A percentile compares a stretch with the other conserved stretches of the same genome.
Conservation (phyloP, 257 asterid species). For the Solanum chilense region DNA sequence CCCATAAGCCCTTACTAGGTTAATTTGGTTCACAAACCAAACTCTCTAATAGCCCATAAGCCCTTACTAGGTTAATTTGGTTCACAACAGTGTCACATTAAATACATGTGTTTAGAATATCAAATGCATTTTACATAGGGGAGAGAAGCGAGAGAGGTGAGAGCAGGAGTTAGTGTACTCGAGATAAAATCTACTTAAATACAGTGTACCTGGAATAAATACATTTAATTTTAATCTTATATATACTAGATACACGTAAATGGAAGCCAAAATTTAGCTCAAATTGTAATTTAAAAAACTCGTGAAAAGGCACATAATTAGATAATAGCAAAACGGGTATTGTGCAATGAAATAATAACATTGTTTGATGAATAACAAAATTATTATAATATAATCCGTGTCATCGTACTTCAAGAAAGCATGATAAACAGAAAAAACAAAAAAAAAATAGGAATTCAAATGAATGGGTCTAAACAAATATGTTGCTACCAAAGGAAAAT, state of each 20-base stretch:
- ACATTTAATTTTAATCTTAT: background rate
- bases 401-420: background rate
- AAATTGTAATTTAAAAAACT: background rate
- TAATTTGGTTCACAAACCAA: too few species aligned
- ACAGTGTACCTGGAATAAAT: too few species aligned
- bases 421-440: too few species aligned
- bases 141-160: background rate
- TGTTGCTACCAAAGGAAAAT: background rate
- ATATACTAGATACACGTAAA: background rate
- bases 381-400: background rate
- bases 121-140: background rate
- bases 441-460: background rate
- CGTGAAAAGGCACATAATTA: background rate
- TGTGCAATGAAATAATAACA: background rate
- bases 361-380: background rate
- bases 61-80: too few species aligned
- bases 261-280: background rate
- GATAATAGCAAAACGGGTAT: background rate
- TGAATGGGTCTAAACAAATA: background rate
- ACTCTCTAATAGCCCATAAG: too few species aligned
- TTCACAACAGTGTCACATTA: background rate
- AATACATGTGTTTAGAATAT: background rate
- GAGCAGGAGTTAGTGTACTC: background rate
- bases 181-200: background rate
- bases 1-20: too few species aligned